Evolutionary conservation across 805 yeast genomes (phyloP).

Genomic region (Ogataea chonburiensis): DNA sequence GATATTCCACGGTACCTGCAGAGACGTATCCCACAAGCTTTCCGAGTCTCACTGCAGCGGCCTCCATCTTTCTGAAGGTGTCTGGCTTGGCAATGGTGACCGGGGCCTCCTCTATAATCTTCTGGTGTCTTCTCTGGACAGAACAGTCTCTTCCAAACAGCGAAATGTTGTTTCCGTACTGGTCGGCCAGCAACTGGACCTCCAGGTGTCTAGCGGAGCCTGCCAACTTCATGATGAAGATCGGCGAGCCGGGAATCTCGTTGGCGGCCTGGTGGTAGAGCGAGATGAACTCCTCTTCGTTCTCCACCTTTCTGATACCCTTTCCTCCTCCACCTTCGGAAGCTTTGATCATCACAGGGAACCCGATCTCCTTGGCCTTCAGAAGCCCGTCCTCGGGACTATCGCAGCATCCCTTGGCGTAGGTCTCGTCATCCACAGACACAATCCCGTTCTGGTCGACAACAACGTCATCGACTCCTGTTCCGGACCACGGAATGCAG

Average conservation of each 20-base stretch:
- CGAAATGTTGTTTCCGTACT: constrained; percentile 96
- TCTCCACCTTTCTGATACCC: constrained; percentile 95
- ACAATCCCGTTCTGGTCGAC: constrained; percentile 79
- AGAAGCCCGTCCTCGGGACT: constrained; percentile 85
- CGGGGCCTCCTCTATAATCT: constrained; percentile 98
- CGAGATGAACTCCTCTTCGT: constrained; percentile 71
- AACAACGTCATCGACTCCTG: constrained; percentile 84
- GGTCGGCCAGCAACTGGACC: constrained; percentile 96
- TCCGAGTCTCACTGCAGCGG: constrained; percentile 97
- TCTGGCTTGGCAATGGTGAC: constrained; percentile 88
- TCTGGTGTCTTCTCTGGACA: constrained; percentile 99
- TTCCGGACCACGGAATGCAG: constrained; percentile 99
- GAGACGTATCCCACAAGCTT: constrained; percentile 96
- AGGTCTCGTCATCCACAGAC: constrained; percentile 80
- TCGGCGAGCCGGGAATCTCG: constrained; percentile 99
- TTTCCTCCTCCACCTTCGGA: constrained; percentile 99
- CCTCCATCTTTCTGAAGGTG: constrained; percentile 89
- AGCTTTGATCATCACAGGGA: constrained; percentile 98
- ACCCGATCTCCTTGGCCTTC: constrained; percentile 85
- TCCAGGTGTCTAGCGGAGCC: constrained; percentile 98
- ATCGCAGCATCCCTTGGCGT: constrained; percentile 83
- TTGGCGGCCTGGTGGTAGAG: constrained; percentile 91
- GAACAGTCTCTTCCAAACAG: constrained; percentile 99
- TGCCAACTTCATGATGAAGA: constrained; percentile 95
- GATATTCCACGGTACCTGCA: constrained; percentile 98